These are phyloP conservation scores for Astrothelium subdiscretum DNA, from an alignment of 495 filamentous ascomycete species.

Conservation along the genomic window DNA sequence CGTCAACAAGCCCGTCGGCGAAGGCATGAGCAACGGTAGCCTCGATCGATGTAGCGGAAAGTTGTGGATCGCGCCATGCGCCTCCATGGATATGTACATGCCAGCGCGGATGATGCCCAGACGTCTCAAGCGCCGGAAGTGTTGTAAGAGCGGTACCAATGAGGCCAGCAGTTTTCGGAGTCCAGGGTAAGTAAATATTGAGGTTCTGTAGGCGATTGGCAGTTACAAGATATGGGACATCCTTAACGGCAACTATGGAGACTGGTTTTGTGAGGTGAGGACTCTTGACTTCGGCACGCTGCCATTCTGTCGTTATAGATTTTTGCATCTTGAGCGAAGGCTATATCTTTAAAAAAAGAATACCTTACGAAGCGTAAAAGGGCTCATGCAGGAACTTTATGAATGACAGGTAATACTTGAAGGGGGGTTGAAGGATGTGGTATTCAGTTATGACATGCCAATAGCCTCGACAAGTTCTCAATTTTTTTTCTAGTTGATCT, in stretches of 20 bases:
- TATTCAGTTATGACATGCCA: background rate
- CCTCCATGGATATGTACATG: constrained; percentile 68
- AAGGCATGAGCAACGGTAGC: background rate
- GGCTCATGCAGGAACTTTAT: background rate
- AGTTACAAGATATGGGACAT: background rate
- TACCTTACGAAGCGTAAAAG: too few relatives aligned
- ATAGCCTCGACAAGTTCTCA: background rate
- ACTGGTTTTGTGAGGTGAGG: background rate
- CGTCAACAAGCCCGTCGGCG: background rate
- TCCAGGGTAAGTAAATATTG: background rate
- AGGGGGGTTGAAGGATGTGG: background rate
- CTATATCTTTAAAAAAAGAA: background rate
- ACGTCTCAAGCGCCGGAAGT: background rate
- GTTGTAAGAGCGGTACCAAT: background rate
- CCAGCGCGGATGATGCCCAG: constrained; percentile 8
- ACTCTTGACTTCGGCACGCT: background rate
- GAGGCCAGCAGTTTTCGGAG: background rate
- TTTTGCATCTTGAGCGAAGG: background rate
- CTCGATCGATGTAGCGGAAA: constrained; percentile 40
- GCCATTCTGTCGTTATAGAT: background rate
- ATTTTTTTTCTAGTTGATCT: background rate
- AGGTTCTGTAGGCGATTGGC: background rate
- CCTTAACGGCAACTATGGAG: background rate
- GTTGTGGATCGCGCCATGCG: constrained; percentile 69
- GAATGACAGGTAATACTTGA: background rate